phyloP scores from a whole-genome alignment of 225 moss, liverwort and hornwort species.

The Lunularia cruciata region DNA sequence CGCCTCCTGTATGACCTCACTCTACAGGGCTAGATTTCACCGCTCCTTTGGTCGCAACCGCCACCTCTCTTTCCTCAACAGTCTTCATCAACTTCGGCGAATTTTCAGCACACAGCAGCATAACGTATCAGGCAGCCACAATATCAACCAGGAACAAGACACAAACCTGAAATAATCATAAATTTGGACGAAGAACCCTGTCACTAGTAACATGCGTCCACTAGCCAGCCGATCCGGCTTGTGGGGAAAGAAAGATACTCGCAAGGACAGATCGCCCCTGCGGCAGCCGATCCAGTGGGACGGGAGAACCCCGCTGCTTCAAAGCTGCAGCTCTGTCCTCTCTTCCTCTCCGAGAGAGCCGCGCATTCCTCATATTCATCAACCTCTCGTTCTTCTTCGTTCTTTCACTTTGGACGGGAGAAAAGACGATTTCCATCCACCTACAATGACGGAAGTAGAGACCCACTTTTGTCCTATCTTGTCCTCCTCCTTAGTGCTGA shows the following conservation, averaged over 20 bases:
- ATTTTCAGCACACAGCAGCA: background rate
- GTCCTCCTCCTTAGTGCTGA: background rate
- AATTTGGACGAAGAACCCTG: too few relatives aligned
- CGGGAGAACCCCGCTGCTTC: background rate
- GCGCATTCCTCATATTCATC: too few relatives aligned
- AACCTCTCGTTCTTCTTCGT: too few relatives aligned
- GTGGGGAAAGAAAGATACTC: background rate
- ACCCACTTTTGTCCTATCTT: background rate
- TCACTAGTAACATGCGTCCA: background rate
- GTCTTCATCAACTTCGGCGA: background rate
- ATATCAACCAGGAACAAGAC: background rate
- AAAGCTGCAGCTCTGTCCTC: too few relatives aligned
- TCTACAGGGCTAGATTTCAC: background rate
- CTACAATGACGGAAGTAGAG: too few relatives aligned
- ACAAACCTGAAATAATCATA: background rate
- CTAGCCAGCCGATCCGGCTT: background rate
- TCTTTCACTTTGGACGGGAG: too few relatives aligned
- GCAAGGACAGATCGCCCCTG: slow-evolving; percentile 1
- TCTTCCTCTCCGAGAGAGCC: too few relatives aligned
- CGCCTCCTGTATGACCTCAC: background rate
- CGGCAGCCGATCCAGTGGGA: background rate
- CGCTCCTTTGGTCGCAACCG: background rate
- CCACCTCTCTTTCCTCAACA: background rate
- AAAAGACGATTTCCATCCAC: too few relatives aligned
- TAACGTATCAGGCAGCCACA: background rate